Evolutionary conservation across 257 asterid genomes (phyloP).

Genomic region (Solanum medicagineum): DNA sequence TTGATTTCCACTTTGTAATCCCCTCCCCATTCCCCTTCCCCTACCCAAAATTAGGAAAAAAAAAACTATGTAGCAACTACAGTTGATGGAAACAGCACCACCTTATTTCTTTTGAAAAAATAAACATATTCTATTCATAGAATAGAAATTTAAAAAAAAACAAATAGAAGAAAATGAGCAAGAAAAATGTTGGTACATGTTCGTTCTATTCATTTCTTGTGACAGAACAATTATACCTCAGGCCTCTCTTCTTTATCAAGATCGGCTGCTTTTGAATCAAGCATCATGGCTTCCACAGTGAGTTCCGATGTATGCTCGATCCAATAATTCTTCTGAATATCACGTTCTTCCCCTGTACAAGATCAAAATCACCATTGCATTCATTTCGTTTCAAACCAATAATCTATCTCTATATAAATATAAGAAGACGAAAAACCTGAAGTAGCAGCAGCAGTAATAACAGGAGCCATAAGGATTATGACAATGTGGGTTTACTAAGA

Average conservation of each 20-base stretch:
- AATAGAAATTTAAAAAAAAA: too few relatives aligned
- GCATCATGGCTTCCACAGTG: conserved; percentile 92
- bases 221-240: conserved; percentile 32
- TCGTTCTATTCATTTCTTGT: too few relatives aligned
- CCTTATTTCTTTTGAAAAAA: neutral
- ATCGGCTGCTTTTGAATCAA: conserved; percentile 87
- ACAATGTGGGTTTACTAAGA: conserved; percentile 7
- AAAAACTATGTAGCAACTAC: too few relatives aligned
- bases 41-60: too few relatives aligned
- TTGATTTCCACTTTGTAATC: too few relatives aligned
- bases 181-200: too few relatives aligned
- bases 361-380: neutral
- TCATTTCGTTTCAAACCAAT: neutral
- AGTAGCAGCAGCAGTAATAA: conserved; percentile 24
- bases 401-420: neutral
- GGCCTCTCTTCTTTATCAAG: conserved; percentile 98
- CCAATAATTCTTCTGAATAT: conserved; percentile 90
- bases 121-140: neutral
- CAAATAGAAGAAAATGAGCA: too few relatives aligned
- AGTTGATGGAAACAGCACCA: neutral
- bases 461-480: conserved; percentile 34
- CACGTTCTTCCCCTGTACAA: conserved; percentile 59
- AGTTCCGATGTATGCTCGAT: conserved; percentile 68
- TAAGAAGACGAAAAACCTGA: neutral
- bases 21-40: too few relatives aligned